Evolutionary conservation across 768 basidiomycete species (phyloP).

Genomic region (Kwoniella heveanensis): DNA sequence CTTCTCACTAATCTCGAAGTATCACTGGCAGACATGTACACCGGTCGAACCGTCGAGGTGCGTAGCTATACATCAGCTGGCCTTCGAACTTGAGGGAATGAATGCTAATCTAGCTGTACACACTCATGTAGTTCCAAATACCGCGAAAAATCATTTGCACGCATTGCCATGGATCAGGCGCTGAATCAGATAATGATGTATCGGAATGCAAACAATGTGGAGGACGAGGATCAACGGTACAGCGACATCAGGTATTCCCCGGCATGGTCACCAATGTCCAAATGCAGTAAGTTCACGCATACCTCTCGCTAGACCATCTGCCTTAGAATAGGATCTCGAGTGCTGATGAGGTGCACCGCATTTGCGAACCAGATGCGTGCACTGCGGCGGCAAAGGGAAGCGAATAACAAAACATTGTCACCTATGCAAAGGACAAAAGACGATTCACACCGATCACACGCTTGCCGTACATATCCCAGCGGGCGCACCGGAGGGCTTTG

Average conservation of each 20-base stretch:
- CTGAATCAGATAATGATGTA: constrained; percentile 83
- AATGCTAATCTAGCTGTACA: not conserved
- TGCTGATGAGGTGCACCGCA: too few species aligned
- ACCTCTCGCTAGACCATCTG: too few species aligned
- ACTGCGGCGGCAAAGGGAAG: constrained; percentile 81
- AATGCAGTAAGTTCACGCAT: constrained; percentile 62
- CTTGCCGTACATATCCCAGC: constrained; percentile 82
- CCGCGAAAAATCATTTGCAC: constrained; percentile 91
- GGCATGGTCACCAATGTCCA: constrained; percentile 93
- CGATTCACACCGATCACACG: constrained; percentile 75
- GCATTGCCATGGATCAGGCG: constrained; percentile 93
- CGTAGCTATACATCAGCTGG: constrained; percentile 42
- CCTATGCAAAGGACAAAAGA: constrained; percentile 78
- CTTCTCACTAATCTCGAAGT: constrained; percentile 65
- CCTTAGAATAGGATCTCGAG: too few species aligned
- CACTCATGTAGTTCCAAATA: constrained; percentile 72
- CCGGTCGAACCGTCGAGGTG: constrained; percentile 81
- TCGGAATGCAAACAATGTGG: constrained; percentile 81
- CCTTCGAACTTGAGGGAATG: too few species aligned
- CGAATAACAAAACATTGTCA: constrained; percentile 76
- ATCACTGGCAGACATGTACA: constrained; percentile 82
- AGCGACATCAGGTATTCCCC: constrained; percentile 92
- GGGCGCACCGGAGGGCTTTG: constrained; percentile 90
- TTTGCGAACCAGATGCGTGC: constrained; percentile 59
- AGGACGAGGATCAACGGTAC: constrained; percentile 80